A percentile compares a stretch with the other conserved stretches of the same genome.
These are phyloP conservation scores for Uronychia binucleata DNA, from an alignment of 73 alveolate species.

Conservation along the genomic window DNA sequence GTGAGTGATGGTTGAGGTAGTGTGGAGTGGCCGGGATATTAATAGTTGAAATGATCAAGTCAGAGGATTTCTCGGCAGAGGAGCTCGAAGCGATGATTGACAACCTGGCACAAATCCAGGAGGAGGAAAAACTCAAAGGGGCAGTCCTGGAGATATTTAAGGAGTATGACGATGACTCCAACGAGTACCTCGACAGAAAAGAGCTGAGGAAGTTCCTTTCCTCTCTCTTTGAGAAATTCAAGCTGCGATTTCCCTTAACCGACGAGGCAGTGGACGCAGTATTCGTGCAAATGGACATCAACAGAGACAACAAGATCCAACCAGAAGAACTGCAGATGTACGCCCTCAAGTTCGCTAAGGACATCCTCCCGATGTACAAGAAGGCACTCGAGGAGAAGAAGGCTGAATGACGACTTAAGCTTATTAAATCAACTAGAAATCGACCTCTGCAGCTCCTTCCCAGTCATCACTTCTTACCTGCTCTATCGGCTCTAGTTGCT, in stretches of 20 bases:
- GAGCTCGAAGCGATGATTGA: conserved; percentile 17
- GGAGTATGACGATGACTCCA: conserved; percentile 20
- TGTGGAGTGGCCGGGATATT: neutral
- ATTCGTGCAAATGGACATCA: conserved; percentile 24
- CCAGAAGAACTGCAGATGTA: conserved; percentile 16
- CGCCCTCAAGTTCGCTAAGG: conserved; percentile 27
- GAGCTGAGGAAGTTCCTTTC: conserved; percentile 27
- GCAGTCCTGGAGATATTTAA: conserved; percentile 8
- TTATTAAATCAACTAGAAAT: neutral
- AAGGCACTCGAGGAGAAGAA: conserved; percentile 6
- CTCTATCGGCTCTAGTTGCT: neutral
- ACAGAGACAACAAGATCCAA: conserved; percentile 44
- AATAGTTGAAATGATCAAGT: neutral
- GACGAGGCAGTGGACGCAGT: conserved; percentile 49
- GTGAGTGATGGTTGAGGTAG: neutral
- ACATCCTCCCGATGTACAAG: conserved; percentile 21
- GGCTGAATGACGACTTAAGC: neutral
- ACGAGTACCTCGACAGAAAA: conserved; percentile 27
- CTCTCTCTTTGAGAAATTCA: conserved; percentile 14
- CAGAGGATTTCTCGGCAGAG: conserved; percentile 25
- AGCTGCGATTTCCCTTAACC: conserved; percentile 33
- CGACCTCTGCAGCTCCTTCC: neutral
- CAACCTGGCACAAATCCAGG: conserved; percentile 4
- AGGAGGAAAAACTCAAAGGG: conserved; percentile 16
- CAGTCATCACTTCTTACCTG: neutral